Conservation (phyloP, 768 basidiomycete species). For the Suillus tomentosus region DNA sequence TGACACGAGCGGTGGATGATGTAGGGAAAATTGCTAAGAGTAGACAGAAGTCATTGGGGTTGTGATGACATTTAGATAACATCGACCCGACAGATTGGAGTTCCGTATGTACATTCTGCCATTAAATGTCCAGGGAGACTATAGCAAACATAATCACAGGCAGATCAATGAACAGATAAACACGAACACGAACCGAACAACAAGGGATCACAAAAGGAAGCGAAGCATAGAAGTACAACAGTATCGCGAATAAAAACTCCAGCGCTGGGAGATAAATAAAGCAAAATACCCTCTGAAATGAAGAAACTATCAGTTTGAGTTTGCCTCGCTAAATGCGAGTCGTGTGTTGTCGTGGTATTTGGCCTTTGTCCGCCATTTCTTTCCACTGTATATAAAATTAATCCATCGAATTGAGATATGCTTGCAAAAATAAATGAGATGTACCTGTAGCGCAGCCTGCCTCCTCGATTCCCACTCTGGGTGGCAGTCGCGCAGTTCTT, state of each 20-base stretch:
- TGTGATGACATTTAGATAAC: too few species aligned
- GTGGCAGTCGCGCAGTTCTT: slow-evolving; percentile 53
- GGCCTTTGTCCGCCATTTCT: slow-evolving; percentile 30
- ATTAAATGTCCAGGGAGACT: slow-evolving; percentile 1
- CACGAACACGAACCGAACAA: slow-evolving; percentile 1
- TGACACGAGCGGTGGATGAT: slow-evolving; percentile 71
- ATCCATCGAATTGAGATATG: slow-evolving; percentile 11
- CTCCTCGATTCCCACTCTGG: slow-evolving; percentile 66
- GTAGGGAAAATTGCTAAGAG: slow-evolving; percentile 78
- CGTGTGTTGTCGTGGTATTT: slow-evolving; percentile 24
- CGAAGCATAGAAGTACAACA: slow-evolving; percentile 31
- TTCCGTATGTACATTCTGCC: slow-evolving; percentile 1
- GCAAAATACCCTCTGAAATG: slow-evolving; percentile 14
- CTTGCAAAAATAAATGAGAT: slow-evolving; percentile 15
- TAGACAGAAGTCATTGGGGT: slow-evolving; percentile 43
- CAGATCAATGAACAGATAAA: neutral
- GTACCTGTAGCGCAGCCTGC: slow-evolving; percentile 52
- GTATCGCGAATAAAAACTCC: slow-evolving; percentile 22
- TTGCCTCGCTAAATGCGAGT: slow-evolving; percentile 8
- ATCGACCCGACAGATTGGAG: too few species aligned
- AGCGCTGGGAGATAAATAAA: slow-evolving; percentile 32
- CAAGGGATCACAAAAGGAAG: neutral
- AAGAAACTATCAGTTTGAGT: slow-evolving; percentile 13
- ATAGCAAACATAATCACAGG: neutral
- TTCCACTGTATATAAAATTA: slow-evolving; percentile 27